phyloP scores from a whole-genome alignment of 805 yeast species.

The Kregervanrija delftensis region DNA sequence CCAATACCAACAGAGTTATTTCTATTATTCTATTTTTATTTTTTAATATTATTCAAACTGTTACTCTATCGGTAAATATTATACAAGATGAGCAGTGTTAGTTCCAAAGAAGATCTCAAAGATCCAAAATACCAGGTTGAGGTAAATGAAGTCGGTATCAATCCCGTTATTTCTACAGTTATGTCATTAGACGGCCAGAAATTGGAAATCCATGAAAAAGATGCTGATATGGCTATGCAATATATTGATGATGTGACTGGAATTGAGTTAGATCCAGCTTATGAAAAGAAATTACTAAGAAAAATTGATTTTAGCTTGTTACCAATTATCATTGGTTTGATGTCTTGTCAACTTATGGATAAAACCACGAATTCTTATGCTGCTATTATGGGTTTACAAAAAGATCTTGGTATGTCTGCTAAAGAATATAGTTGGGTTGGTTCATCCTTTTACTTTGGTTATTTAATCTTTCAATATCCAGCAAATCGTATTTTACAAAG shows the following conservation, averaged over 20 bases:
- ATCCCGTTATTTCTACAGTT: constrained; percentile 9
- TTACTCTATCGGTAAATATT: neutral
- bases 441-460: constrained; percentile 33
- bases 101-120: neutral
- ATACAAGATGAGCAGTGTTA: neutral
- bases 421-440: constrained; percentile 42
- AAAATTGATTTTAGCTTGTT: constrained; percentile 31
- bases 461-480: constrained; percentile 40
- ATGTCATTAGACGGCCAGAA: constrained; percentile 4
- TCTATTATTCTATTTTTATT: neutral
- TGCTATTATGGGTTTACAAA: constrained; percentile 37
- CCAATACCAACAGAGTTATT: neutral
- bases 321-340: constrained; percentile 24
- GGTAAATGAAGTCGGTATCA: neutral
- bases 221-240: constrained; percentile 7
- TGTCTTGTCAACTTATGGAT: constrained; percentile 31
- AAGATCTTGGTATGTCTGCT: constrained; percentile 34
- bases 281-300: constrained; percentile 13
- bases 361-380: constrained; percentile 38
- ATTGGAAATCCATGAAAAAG: constrained; percentile 5
- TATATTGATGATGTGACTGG: constrained; percentile 3
- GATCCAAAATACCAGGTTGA: neutral
- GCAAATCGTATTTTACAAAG: constrained; percentile 34
- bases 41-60: neutral
- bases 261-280: constrained; percentile 3